These are phyloP conservation scores for Phialemoniopsis sp. DNA, from an alignment of 2,329 filamentous ascomycete species.

Conservation along the genomic window DNA sequence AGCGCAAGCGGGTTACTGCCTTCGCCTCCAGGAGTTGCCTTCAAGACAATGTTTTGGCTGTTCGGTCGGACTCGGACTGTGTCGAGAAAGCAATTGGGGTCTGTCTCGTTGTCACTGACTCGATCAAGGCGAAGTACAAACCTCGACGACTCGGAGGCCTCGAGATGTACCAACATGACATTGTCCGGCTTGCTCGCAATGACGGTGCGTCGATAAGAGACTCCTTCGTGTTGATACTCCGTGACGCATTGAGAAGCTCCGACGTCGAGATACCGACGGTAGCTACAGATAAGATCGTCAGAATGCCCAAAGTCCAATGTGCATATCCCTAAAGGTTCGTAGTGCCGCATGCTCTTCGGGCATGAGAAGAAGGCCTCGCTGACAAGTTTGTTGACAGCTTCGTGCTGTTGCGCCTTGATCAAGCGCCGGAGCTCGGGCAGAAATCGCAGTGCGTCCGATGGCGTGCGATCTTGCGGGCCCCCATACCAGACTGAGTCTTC, in stretches of 20 bases:
- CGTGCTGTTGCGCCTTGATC: conserved; percentile 31
- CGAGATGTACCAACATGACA: too few relatives aligned
- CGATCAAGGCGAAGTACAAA: too few relatives aligned
- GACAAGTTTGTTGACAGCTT: conserved; percentile 33
- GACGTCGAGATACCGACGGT: too few relatives aligned
- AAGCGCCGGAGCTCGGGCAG: conserved; percentile 31
- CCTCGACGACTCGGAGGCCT: too few relatives aligned
- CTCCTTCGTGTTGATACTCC: too few relatives aligned
- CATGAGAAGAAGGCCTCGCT: conserved; percentile 36
- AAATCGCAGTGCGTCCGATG: conserved; percentile 27
- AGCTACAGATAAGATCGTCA: conserved; percentile 4
- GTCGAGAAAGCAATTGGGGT: too few relatives aligned
- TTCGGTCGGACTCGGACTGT: too few relatives aligned
- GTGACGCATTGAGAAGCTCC: too few relatives aligned
- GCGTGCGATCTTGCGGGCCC: conserved; percentile 35
- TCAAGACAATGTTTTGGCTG: conserved; percentile 27
- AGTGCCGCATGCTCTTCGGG: conserved; percentile 40
- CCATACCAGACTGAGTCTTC: conserved; percentile 45
- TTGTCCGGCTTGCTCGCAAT: too few relatives aligned
- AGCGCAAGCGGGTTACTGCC: conserved; percentile 25
- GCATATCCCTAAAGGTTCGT: conserved; percentile 33
- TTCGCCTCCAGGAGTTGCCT: conserved; percentile 28
- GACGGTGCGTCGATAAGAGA: too few relatives aligned
- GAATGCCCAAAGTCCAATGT: conserved; percentile 35
- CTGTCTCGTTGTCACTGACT: too few relatives aligned